Conservation (phyloP, 495 filamentous ascomycete genomes). For the Penicillium cosmopolitanum region DNA sequence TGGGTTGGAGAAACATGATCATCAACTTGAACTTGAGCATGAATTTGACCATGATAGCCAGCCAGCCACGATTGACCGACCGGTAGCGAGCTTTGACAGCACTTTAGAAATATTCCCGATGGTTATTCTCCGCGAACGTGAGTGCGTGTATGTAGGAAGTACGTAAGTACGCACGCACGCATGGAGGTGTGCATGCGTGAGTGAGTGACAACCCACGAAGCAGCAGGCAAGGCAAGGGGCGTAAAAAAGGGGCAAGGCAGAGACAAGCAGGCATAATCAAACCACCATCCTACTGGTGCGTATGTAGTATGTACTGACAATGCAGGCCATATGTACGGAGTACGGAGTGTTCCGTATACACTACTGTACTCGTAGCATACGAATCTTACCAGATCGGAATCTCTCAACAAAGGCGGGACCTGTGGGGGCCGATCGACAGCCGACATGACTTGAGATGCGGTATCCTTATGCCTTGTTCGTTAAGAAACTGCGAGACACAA, state of each 20-base stretch:
- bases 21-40: neutral
- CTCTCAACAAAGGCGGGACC: too few relatives aligned
- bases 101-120: neutral
- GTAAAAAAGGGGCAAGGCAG: too few relatives aligned
- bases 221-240: too few relatives aligned
- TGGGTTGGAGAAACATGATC: neutral
- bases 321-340: too few relatives aligned
- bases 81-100: neutral
- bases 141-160: neutral
- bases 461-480: neutral
- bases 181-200: too few relatives aligned
- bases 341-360: too few relatives aligned
- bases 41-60: neutral
- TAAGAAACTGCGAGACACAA: neutral
- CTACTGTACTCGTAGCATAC: too few relatives aligned
- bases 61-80: neutral
- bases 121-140: neutral
- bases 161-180: too few relatives aligned
- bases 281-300: neutral
- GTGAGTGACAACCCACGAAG: too few relatives aligned
- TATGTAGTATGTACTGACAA: too few relatives aligned
- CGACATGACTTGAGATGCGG: neutral
- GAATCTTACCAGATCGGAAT: too few relatives aligned
- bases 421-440: conserved; percentile 3
- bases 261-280: too few relatives aligned